Conservation (phyloP, 2,329 filamentous ascomycete genomes). For the Fragosphaeria purpurea region DNA sequence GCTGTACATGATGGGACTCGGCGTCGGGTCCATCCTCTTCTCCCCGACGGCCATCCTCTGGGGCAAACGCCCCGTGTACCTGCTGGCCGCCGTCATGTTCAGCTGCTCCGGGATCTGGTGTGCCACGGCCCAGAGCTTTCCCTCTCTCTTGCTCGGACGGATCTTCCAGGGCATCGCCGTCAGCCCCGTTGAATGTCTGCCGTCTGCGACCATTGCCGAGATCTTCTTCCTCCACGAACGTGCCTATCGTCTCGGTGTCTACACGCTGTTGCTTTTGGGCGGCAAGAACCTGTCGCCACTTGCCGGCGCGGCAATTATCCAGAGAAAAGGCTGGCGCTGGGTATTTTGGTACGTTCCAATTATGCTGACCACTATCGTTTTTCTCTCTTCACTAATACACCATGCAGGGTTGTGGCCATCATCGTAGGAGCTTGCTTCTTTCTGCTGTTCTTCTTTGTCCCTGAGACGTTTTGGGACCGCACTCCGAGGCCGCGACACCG, state of each 20-base stretch:
- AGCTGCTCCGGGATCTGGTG: conserved; percentile 73
- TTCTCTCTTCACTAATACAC: background rate
- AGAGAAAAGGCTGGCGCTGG: conserved; percentile 75
- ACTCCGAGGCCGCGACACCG: conserved; percentile 42
- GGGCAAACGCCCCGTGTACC: conserved; percentile 85
- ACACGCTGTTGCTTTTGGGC: conserved; percentile 77
- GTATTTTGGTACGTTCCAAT: conserved; percentile 61
- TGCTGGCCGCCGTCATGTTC: conserved; percentile 68
- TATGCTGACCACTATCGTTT: no score
- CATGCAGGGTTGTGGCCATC: conserved; percentile 64
- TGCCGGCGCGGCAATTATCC: conserved; percentile 76
- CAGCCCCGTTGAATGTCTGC: conserved; percentile 83
- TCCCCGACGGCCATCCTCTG: conserved; percentile 86
- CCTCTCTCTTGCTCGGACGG: conserved; percentile 68
- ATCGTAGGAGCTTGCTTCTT: conserved; percentile 60
- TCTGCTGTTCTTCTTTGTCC: conserved; percentile 80
- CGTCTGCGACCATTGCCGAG: conserved; percentile 87
- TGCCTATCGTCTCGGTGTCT: conserved; percentile 86
- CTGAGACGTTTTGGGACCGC: conserved; percentile 93
- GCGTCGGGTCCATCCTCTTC: conserved; percentile 71
- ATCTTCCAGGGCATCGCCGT: conserved; percentile 83
- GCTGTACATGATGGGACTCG: conserved; percentile 88
- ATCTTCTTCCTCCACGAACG: conserved; percentile 94
- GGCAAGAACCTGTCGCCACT: conserved; percentile 87
- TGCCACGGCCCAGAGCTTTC: conserved; percentile 69